phyloP scores from a whole-genome alignment of 1,139 yeast genomes.

The Zygoascus hellenicus region DNA sequence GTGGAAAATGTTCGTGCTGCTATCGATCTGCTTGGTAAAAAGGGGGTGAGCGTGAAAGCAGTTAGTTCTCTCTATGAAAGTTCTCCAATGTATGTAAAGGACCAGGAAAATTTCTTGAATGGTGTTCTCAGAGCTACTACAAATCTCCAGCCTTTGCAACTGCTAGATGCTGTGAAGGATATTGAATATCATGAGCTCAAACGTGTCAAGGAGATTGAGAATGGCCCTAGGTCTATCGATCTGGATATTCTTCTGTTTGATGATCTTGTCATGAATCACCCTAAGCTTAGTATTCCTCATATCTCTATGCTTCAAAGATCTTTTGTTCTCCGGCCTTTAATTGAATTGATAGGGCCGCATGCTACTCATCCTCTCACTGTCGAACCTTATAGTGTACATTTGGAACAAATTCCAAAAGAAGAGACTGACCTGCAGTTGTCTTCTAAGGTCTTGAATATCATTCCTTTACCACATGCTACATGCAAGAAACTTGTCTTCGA shows the following conservation, averaged over 20 bases:
- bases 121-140: conserved; percentile 70
- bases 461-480: conserved; percentile 28
- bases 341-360: conserved; percentile 67
- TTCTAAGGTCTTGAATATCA: conserved; percentile 27
- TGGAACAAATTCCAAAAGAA: conserved; percentile 46
- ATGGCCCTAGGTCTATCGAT: conserved; percentile 90
- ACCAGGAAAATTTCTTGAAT: conserved; percentile 78
- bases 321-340: conserved; percentile 83
- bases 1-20: conserved; percentile 57
- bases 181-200: conserved; percentile 69
- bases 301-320: conserved; percentile 81
- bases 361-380: conserved; percentile 76
- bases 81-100: conserved; percentile 83
- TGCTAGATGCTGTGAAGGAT: conserved; percentile 57
- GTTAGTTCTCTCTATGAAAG: conserved; percentile 81
- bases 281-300: conserved; percentile 73
- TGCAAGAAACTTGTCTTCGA: conserved; percentile 24
- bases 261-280: conserved; percentile 47
- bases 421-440: conserved; percentile 33
- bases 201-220: conserved; percentile 73
- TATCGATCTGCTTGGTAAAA: conserved; percentile 41
- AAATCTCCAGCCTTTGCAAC: conserved; percentile 52
- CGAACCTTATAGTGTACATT: conserved; percentile 66
- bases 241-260: conserved; percentile 78
- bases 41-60: conserved; percentile 45